Percentiles rank a stretch among this genome's conserved stretches.
These are phyloP conservation scores for Suillus variegatus DNA, from an alignment of 768 basidiomycete genomes.

Conservation along the genomic window DNA sequence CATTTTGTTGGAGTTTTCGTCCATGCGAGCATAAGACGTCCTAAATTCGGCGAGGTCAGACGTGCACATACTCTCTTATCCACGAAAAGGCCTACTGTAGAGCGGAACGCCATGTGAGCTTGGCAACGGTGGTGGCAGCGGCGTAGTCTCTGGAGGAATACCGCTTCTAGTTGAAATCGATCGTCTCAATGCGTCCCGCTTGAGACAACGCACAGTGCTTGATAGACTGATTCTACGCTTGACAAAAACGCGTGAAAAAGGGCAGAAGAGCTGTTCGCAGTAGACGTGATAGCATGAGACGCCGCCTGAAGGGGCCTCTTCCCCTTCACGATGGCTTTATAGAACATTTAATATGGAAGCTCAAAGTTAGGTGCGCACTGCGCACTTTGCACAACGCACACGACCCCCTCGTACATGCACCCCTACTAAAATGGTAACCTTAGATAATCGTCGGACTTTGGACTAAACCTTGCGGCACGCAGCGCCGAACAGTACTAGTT, in stretches of 20 bases:
- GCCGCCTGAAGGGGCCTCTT: constrained; percentile 59
- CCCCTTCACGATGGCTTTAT: constrained; percentile 40
- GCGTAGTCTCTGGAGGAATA: constrained; percentile 46
- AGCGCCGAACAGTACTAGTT: too few species aligned
- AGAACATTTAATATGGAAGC: constrained; percentile 20
- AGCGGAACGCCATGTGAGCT: constrained; percentile 42
- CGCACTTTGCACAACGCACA: too few species aligned
- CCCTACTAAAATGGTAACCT: too few species aligned
- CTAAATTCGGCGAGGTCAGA: constrained; percentile 34
- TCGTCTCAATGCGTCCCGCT: constrained; percentile 24
- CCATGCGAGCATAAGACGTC: constrained; percentile 75
- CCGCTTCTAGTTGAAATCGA: constrained; percentile 27
- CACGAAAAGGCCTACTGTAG: constrained; percentile 39
- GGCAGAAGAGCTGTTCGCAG: constrained; percentile 34
- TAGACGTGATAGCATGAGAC: constrained; percentile 36
- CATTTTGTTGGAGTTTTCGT: constrained; percentile 87
- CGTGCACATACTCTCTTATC: background rate
- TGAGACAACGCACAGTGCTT: constrained; percentile 31
- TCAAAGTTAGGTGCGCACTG: too few species aligned
- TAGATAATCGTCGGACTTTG: too few species aligned
- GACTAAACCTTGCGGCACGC: too few species aligned
- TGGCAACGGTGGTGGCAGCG: constrained; percentile 48
- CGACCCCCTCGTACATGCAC: too few species aligned
- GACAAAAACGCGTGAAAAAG: constrained; percentile 32
- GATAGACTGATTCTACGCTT: constrained; percentile 33